A percentile compares a stretch with the other conserved stretches of the same genome.
phyloP scores from a whole-genome alignment of 352 stramenopile genomes.

The Plasmopara viticola region DNA sequence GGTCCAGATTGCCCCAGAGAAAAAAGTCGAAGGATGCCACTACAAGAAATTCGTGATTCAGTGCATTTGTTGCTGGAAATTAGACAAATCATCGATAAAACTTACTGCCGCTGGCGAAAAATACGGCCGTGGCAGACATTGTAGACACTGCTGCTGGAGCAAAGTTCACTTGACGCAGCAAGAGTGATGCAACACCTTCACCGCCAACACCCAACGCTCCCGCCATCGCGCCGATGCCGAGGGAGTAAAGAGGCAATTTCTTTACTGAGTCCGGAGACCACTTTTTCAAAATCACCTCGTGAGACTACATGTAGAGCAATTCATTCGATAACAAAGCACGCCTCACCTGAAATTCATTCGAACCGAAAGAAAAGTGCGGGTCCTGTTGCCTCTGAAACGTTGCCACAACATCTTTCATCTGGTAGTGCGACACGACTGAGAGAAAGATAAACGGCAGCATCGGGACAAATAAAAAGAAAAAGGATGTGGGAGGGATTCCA shows the following conservation, averaged over 20 bases:
- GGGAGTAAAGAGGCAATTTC: conserved; percentile 75
- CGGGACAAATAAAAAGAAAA: conserved; percentile 69
- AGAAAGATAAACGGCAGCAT: conserved; percentile 51
- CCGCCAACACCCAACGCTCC: conserved; percentile 89
- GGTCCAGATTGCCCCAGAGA: conserved; percentile 33
- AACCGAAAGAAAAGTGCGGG: conserved; percentile 33
- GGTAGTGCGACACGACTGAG: conserved; percentile 66
- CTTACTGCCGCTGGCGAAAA: conserved; percentile 39
- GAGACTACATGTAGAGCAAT: not conserved
- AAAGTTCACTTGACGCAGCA: conserved; percentile 89
- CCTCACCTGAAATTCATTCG: conserved; percentile 37
- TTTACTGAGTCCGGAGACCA: conserved; percentile 39
- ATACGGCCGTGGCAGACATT: conserved; percentile 49
- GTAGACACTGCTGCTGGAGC: conserved; percentile 56
- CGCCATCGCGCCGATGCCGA: conserved; percentile 85
- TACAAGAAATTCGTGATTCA: conserved; percentile 11
- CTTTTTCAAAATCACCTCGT: conserved; percentile 9
- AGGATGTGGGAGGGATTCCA: conserved; percentile 83
- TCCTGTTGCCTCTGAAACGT: conserved; percentile 35
- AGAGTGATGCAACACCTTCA: conserved; percentile 84
- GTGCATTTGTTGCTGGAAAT: not conserved
- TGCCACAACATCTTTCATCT: conserved; percentile 32
- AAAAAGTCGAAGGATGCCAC: conserved; percentile 38
- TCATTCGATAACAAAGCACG: not conserved
- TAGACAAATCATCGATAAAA: conserved; percentile 1